Evolutionary conservation across 768 basidiomycete species (phyloP), one percentile per base, ranked within the genome.

Genomic region (Tubosaeta brunneosetosa): DNA sequence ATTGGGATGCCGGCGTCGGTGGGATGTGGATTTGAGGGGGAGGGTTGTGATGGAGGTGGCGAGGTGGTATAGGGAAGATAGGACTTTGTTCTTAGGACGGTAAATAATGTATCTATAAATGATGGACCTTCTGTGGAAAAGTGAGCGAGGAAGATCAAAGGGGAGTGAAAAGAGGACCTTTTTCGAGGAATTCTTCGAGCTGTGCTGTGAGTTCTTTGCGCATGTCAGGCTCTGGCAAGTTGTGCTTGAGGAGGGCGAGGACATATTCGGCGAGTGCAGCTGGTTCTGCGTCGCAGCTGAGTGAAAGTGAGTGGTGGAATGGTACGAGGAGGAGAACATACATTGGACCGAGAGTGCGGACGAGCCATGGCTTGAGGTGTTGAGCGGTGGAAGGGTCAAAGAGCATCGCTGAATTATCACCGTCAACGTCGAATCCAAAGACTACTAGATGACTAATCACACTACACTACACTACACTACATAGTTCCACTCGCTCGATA

Each of bases 251-350:
- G 49, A 98, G 76, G 14, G 95, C 95, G 45, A 97, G 82, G 60
- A 97, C 86, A 68, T 97, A 98, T 66, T 97, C 93, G 4, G 91
- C 86, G 47, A 98, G 83, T 31, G 93, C 91, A 29, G 84, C 83
- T 29, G 95, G 94, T 66, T 98, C 95, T 38, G 95, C 95, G 67
- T 98, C 95, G 69, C 92, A 95, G 79, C 94, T 97, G 51, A 0
- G 19, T 9, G 19, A 1, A 2, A 12, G 46, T 58, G 9, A 60
- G 50, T 6, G n/a, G 46, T 13, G 6, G 13, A 27, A 4, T 2
- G 10, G 25, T 42, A 49, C 32, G 51, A 36, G 55, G 17, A 36
- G 1, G 6, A 4, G 33, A 44, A 58, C 48, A 25, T 26, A 94
- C 94, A 97, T 93, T 56, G 94, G 94, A 69, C 93, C 93, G 38